phyloP scores from a whole-genome alignment of 768 basidiomycete genomes.

The Pisolithus marmoratus region DNA sequence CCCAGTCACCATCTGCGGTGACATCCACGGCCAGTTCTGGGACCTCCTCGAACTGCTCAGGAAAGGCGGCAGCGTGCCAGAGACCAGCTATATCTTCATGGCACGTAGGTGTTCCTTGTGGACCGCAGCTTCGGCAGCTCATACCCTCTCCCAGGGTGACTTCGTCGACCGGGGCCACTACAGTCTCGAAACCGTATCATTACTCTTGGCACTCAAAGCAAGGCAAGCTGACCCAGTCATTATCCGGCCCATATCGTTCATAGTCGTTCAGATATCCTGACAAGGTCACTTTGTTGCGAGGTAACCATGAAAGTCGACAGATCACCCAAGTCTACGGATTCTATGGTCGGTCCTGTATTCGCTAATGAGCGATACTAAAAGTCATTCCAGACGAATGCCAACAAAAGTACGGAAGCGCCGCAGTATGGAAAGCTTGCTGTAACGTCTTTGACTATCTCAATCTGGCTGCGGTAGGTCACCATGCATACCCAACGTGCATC shows the following conservation, averaged over 20 bases:
- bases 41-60: conserved; percentile 87
- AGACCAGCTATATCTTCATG: conserved; percentile 95
- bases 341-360: conserved; percentile 58
- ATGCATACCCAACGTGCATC: background rate
- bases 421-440: conserved; percentile 97
- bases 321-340: conserved; percentile 99
- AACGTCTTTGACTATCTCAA: conserved; percentile 94
- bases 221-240: conserved; percentile 40
- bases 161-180: conserved; percentile 98
- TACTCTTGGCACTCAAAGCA: conserved; percentile 85
- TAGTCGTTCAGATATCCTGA: conserved; percentile 71
- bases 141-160: conserved; percentile 60
- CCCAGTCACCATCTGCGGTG: conserved; percentile 93
- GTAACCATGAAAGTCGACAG: conserved; percentile 96
- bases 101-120: conserved; percentile 53
- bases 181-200: conserved; percentile 89
- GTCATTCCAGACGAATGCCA: conserved; percentile 79
- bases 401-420: conserved; percentile 93
- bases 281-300: conserved; percentile 83
- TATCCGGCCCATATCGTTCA: conserved; percentile 3
- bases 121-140: conserved; percentile 17
- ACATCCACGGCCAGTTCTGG: conserved; percentile 98
- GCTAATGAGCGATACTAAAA: background rate
- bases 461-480: conserved; percentile 72
- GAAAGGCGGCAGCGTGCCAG: conserved; percentile 81